A percentile compares a stretch with the other conserved stretches of the same genome.
Evolutionary conservation across 2,329 filamentous ascomycete genomes (phyloP).

Genomic region (Colletotrichum sp.): DNA sequence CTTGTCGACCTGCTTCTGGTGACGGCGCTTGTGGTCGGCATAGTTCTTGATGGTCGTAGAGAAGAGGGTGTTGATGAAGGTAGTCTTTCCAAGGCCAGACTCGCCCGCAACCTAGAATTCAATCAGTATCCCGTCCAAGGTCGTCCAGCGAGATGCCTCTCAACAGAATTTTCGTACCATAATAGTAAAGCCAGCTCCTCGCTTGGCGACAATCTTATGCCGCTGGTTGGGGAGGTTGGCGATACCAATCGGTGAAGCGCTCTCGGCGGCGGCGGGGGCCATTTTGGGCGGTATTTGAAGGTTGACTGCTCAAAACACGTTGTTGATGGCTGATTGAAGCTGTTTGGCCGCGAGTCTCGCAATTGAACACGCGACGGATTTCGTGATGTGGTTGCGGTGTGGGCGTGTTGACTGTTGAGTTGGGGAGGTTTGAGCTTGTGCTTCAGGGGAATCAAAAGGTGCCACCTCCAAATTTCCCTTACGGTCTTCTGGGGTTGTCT

Average conservation of each 20-base stretch:
- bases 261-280: constrained; percentile 62
- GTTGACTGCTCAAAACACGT: constrained; percentile 20
- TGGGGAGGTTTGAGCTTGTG: constrained; percentile 24
- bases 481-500: constrained; percentile 17
- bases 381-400: constrained; percentile 21
- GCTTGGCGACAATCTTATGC: constrained; percentile 77
- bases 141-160: neutral
- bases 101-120: constrained; percentile 85
- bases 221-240: constrained; percentile 77
- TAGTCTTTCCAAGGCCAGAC: constrained; percentile 98
- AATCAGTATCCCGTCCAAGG: neutral
- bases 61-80: constrained; percentile 99
- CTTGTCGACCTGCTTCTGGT: constrained; percentile 99
- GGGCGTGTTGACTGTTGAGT: constrained; percentile 21
- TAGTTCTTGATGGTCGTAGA: constrained; percentile 99
- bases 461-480: constrained; percentile 26
- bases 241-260: constrained; percentile 74
- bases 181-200: constrained; percentile 98
- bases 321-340: constrained; percentile 1
- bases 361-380: constrained; percentile 19
- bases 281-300: constrained; percentile 46
- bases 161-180: constrained; percentile 71
- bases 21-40: constrained; percentile 98
- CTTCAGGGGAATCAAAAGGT: constrained; percentile 27
- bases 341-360: constrained; percentile 9